Base-by-base conservation (phyloP, 1,284 basidiomycete species). In the Cryptococcus jaspeensis region DNA sequence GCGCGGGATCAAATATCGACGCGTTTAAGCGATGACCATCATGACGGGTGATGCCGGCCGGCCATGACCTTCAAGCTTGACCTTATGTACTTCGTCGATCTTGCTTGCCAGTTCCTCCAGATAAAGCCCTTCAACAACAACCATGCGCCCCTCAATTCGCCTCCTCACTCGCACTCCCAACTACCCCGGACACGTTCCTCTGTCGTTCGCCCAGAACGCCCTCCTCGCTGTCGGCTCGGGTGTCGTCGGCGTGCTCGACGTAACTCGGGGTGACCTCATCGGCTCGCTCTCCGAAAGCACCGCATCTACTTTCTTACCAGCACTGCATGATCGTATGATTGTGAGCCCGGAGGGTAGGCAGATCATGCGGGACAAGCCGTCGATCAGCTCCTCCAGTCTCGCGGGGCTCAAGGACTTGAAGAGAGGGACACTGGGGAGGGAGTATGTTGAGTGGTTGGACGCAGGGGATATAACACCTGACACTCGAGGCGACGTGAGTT, bases 401-500 rank as follows among this genome's bases (percentile, higher is more conserved):
- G 83, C 93, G 22, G 78, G 83, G 42, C 81, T 92, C 3, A 82
- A 82, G 0, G 73, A 80, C 38, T 81, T 93, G 44, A 85, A 87
- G 1, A 85, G 90, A 54, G 89, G 88, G 2, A 91, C 90, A 0
- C 87, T 98, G 63, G 96, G 95, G 2, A 80, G 85, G 58, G 86
- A 90, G 54, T 99, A 98, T 76, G 82, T 87, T 55, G 88, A 87
- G 53, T 99, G 96, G 95, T 82, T 99, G 5, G 85, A 91, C 60
- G 82, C 87, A 42, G 92, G 90, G 74, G 85, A 87, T 4, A 88
- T 98, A n/a, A 93, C 90, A 1, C 96, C 96, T 6, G 96, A 99
- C 76, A 94, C 94, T 41, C 81, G 95, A 58, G 90, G 89, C 68
- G 87, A 90, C 7, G 94, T 95, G 67, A 66, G 89, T 52, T 25